Conservation (phyloP, 169 alveolate genomes). For the Plasmodium malariae region DNA sequence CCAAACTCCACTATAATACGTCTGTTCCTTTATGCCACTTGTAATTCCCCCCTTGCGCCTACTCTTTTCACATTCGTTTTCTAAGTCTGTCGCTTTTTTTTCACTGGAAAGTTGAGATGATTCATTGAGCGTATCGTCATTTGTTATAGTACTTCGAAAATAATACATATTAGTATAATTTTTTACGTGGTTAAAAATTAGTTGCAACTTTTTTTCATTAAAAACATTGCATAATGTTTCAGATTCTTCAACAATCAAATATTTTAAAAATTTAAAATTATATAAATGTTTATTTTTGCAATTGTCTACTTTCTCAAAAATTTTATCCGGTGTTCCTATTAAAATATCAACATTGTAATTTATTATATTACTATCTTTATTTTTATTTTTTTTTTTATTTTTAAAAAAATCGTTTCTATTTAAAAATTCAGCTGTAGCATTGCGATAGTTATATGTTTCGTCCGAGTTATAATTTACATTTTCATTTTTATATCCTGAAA, state of each 20-base stretch:
- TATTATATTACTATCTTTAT: constrained; percentile 4
- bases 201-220: constrained; percentile 64
- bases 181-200: constrained; percentile 53
- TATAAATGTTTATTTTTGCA: constrained; percentile 72
- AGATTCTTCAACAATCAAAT: constrained; percentile 54
- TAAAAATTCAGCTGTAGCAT: constrained; percentile 7
- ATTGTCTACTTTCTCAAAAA: constrained; percentile 75
- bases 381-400: constrained; percentile 14
- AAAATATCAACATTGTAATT: constrained; percentile 62
- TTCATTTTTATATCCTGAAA: not conserved
- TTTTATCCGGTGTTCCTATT: constrained; percentile 76
- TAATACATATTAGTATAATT: constrained; percentile 76
- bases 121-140: not conserved
- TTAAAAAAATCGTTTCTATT: constrained; percentile 7
- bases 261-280: constrained; percentile 75
- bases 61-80: not conserved
- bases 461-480: not conserved
- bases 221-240: constrained; percentile 69
- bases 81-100: not conserved
- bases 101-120: not conserved
- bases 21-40: too few relatives aligned
- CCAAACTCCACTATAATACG: too few relatives aligned
- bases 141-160: not conserved
- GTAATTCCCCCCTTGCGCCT: not conserved
- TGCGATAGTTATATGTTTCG: not conserved